Percentiles rank a stretch among this genome's conserved stretches.
Evolutionary conservation across 1,284 basidiomycete genomes (phyloP).

Genomic region (Apiotrichum domesticum): DNA sequence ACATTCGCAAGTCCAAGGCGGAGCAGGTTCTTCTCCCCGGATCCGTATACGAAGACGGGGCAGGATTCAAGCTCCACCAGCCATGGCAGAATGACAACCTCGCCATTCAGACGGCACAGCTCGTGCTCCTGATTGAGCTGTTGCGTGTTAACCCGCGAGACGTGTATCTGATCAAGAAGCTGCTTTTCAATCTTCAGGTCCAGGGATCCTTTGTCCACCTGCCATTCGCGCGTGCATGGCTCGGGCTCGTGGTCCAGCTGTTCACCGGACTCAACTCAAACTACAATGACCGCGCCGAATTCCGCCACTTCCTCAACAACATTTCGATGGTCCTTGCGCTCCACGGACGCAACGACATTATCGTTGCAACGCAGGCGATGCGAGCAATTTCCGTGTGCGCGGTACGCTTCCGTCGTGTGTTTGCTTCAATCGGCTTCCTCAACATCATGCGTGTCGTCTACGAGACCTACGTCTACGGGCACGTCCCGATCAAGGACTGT

Average conservation of each 20-base stretch:
- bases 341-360: constrained; percentile 65
- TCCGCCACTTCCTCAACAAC: constrained; percentile 63
- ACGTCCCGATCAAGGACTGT: constrained; percentile 55
- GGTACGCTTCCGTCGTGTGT: constrained; percentile 67
- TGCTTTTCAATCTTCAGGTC: constrained; percentile 55
- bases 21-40: constrained; percentile 63
- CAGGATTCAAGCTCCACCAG: constrained; percentile 43
- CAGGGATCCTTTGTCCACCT: constrained; percentile 26
- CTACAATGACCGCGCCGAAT: constrained; percentile 65
- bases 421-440: constrained; percentile 64
- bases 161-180: constrained; percentile 64
- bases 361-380: constrained; percentile 60
- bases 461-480: constrained; percentile 60
- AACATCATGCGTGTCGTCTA: constrained; percentile 65
- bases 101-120: constrained; percentile 65
- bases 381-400: constrained; percentile 64
- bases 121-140: constrained; percentile 61
- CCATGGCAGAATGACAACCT: constrained; percentile 52
- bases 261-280: constrained; percentile 70
- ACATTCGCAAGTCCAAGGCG: constrained; percentile 66
- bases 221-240: constrained; percentile 59
- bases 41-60: constrained; percentile 50
- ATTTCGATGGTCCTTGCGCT: constrained; percentile 60
- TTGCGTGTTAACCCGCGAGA: constrained; percentile 64
- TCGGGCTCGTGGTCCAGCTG: constrained; percentile 63